Evolutionary conservation across 257 asterid species (phyloP).

Genomic region (Orobanche coerulescens): DNA sequence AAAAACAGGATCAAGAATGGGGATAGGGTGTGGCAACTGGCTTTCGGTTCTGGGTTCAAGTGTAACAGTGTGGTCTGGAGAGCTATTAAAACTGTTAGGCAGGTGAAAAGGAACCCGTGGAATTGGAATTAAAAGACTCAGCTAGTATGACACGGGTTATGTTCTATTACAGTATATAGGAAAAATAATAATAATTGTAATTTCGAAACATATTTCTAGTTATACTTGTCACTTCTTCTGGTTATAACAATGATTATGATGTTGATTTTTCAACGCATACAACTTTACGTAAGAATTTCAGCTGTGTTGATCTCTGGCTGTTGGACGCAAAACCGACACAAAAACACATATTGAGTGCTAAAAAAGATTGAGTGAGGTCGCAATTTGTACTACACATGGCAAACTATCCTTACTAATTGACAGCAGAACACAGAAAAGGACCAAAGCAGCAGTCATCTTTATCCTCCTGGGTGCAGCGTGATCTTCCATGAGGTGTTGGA

Average conservation of each 20-base stretch:
- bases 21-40: constrained; percentile 61
- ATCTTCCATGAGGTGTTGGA: neutral
- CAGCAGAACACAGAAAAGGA: neutral
- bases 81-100: constrained; percentile 33
- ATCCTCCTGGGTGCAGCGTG: neutral
- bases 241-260: too few relatives aligned
- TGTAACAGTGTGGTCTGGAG: constrained; percentile 71
- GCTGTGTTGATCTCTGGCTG: too few relatives aligned
- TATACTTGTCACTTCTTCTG: too few relatives aligned
- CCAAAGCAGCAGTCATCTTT: neutral
- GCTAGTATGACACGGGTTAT: neutral
- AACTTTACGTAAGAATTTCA: too few relatives aligned
- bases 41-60: constrained; percentile 67
- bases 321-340: too few relatives aligned
- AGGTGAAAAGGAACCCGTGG: constrained; percentile 37
- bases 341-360: too few relatives aligned
- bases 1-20: constrained; percentile 40
- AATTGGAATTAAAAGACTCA: constrained; percentile 10
- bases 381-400: neutral
- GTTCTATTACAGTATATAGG: neutral
- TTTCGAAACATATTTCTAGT: too few relatives aligned
- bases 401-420: neutral
- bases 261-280: too few relatives aligned
- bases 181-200: neutral
- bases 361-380: too few relatives aligned